Base-by-base conservation (phyloP, 768 basidiomycete genomes). In the Pseudohyphozyma bogoriensis region DNA sequence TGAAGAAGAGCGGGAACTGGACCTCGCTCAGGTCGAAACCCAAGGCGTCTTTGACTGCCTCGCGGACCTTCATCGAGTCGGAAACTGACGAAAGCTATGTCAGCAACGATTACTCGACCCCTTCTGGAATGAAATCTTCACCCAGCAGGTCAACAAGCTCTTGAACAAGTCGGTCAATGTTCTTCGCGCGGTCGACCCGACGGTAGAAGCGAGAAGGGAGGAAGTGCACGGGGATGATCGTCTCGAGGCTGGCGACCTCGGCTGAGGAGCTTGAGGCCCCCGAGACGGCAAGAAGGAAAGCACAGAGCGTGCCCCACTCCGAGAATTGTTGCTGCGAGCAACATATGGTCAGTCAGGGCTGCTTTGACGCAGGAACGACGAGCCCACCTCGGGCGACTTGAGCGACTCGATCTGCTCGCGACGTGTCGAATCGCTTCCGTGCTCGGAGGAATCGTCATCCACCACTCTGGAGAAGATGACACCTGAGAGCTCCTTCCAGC, bases 281-380 rank as follows among this genome's bases (percentile, higher is more conserved):
- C 39, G 83, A 83, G n/a, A 84, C 78, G 0, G 86, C 81, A 5
- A 86, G 82, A 40, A 92, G 76, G 73, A 85, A 87, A 28, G 89
- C 74, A 0, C 86, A 84, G 16, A 89, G 75, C 70, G 91, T 89
- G 68, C 87, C 84, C 89, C 90, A 95, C 66, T 89, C 33, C 13
- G 33, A 85, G 39, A 78, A 80, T 44, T 83, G 80, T 65, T 82
- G 79, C 24, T 88, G 86, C 86, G 20, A 28, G 31, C 9, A 40
- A 18, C 24, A 57, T 33, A 28, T 22, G 2, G 24, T 42, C 28
- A 54, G 52, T 22, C 11, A 11, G 4, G 20, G 2, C 22, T 2
- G 26, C 24, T 16, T 1, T 16, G 24, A 20, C 46, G 24, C 16
- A 33, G 42, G 40, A 10, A 10, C 13, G 32, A 10, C 12, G 42